A percentile compares a stretch with the other conserved stretches of the same genome.
These are phyloP conservation scores for Tilletia indica DNA, from an alignment of 1,284 basidiomycete species.

Conservation along the genomic window DNA sequence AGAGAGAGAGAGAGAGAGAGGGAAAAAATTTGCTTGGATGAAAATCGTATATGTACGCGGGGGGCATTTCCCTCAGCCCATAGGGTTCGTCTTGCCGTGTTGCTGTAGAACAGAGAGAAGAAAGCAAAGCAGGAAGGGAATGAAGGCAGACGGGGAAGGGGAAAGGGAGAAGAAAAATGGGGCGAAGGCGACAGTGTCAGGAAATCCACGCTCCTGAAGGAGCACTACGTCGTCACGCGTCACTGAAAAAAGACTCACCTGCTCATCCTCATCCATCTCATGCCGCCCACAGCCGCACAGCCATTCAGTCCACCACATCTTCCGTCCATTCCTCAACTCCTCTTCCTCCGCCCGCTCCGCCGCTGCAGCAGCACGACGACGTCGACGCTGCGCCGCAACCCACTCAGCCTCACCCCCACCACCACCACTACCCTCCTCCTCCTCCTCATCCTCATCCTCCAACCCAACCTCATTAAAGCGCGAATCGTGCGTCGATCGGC, in stretches of 20 bases:
- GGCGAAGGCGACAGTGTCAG: too few relatives aligned
- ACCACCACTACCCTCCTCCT: background rate
- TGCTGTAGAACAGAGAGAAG: background rate
- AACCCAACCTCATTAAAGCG: constrained; percentile 15
- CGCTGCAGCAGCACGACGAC: background rate
- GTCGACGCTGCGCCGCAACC: too few relatives aligned
- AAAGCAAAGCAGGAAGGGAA: too few relatives aligned
- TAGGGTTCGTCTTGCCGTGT: constrained; percentile 16
- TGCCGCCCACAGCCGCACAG: constrained; percentile 35
- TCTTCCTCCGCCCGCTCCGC: background rate
- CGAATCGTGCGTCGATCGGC: background rate
- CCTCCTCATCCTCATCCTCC: background rate
- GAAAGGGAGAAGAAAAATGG: too few relatives aligned
- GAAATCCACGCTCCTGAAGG: background rate
- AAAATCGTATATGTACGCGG: too few relatives aligned
- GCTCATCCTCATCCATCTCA: constrained; percentile 37
- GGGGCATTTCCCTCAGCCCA: background rate
- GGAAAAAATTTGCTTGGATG: too few relatives aligned
- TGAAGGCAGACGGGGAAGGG: background rate
- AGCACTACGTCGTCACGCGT: too few relatives aligned
- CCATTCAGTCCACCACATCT: constrained; percentile 41
- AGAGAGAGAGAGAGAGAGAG: too few relatives aligned
- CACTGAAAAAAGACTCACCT: constrained; percentile 26
- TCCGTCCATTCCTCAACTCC: constrained; percentile 16
- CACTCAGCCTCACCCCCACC: background rate